Evolutionary conservation across 495 filamentous ascomycete species (phyloP), one percentile per base, ranked within the genome.

Genomic region (Staphylotrichum tortipilum): DNA sequence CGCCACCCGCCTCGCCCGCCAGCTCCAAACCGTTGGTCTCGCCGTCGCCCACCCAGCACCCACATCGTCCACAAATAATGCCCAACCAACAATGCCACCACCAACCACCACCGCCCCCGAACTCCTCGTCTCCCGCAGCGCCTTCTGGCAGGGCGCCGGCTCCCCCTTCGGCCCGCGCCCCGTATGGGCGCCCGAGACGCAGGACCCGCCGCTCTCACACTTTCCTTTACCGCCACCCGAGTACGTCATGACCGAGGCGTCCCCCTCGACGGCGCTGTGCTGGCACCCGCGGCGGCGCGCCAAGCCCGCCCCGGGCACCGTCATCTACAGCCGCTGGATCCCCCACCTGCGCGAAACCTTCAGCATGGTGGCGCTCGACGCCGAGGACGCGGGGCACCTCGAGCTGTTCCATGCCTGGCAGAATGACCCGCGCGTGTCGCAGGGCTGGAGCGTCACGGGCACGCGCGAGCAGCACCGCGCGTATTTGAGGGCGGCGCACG

Each of bases 111-210:
- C 19, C 28, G 60, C 34, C 33, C 49, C 57, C 21, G 69, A 73
- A 51, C 64, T 77, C 18, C 52, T 76, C 17, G 45, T 75, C 36
- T 61, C 72, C 30, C 69, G 75, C 48, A 59, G 64, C 41, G 69
- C 80, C 10, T 85, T 85, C 69, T 85, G 81, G 81, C 82, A 85
- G 55, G 81, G 81, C 34, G 82, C 82, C 22, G 82, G 68, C 21
- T 83, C 79, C 2, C 82, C 82, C 23, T 70, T 80, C 22, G 81
- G 81, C 23, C 61, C 80, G 8, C 81, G 80, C 14, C 76, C 79
- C 5, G 77, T 73, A 39, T 85, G 82, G 82, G 66, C 68, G 1
- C 70, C 71, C 8, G 60, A 60, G 39, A 47, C 63, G 10, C 54
- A 70, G 15, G 54, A 63, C 65, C 50, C 76, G 63, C 37, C 58